Evolutionary conservation across 371 early-diverging fungal species (phyloP), one percentile per base, ranked within the genome.

Genomic region (Batkoa obscura): DNA sequence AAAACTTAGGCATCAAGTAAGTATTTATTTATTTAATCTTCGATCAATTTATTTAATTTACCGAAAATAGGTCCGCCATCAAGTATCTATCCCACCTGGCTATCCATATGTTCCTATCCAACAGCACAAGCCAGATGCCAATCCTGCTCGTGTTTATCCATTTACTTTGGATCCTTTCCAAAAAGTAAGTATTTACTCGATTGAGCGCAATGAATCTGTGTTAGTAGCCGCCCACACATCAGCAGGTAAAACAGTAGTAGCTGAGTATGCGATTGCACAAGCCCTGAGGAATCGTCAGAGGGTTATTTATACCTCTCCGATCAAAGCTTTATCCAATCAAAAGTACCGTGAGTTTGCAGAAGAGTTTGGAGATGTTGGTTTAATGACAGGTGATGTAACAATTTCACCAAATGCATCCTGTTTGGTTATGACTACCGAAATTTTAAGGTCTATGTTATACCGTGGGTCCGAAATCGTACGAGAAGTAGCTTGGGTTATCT

Each of bases 391-490:
- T 56, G 99, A 99, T 79, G 94, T 97, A 0, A 97, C 99, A 0
- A 91, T 99, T 68, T 96, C 96, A 62, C 96, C 99, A 4, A 75
- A 76, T 55, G 98, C 99, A 3, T 85, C 89, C 4, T 97, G 98
- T 64, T 66, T 99, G 50, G 99, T 99, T 17, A 99, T 99, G 99
- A 99, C 99, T 0, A 99, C 99, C 0, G 99, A 99, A 72, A 99
- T 99, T 84, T 70, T 99, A 55, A 69, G 99, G 51, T 88, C 90
- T 58, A 99, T 99, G 99, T 78, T 99, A 33, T 99, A 99, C 68
- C 83, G 94, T 41, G 99, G 99, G 23, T 90, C 89, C 33, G 99
- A 98, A 63, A 78, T 99, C 45, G 89, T 98, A 75, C 83, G 99
- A 58, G 99, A 99, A 72, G 94, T 99, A 3, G 86, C 94, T 6